A percentile compares a stretch with the other conserved stretches of the same genome.
Evolutionary conservation across 768 basidiomycete genomes (phyloP).

Genomic region (Boletellus ananiceps): DNA sequence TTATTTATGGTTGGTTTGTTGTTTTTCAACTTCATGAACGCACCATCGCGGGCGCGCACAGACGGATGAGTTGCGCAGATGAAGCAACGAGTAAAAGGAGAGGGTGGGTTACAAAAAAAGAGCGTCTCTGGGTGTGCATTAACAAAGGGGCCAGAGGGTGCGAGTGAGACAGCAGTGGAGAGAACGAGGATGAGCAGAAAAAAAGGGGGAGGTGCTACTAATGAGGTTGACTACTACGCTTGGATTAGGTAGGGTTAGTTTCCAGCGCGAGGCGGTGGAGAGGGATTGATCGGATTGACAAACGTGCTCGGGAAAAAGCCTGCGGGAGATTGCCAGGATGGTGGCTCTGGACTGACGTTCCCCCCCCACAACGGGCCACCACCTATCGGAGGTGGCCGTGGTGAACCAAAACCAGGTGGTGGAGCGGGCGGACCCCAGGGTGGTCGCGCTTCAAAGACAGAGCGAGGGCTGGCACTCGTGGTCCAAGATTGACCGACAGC

Average conservation of each 20-base stretch:
- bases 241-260: slow-evolving; percentile 25
- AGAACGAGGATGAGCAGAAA: background rate
- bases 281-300: slow-evolving; percentile 43
- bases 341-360: slow-evolving; percentile 32
- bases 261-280: slow-evolving; percentile 42
- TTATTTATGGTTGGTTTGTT: slow-evolving; percentile 31
- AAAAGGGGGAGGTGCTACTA: slow-evolving; percentile 9
- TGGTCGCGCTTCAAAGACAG: slow-evolving; percentile 36
- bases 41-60: slow-evolving; percentile 4
- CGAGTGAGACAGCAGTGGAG: too few relatives aligned
- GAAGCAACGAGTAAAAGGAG: slow-evolving; percentile 15
- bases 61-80: slow-evolving; percentile 21
- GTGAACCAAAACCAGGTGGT: slow-evolving; percentile 32
- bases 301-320: slow-evolving; percentile 47
- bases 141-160: too few relatives aligned
- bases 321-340: slow-evolving; percentile 49
- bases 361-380: slow-evolving; percentile 39
- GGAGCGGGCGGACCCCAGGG: slow-evolving; percentile 45
- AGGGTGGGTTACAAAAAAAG: slow-evolving; percentile 4
- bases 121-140: slow-evolving; percentile 8
- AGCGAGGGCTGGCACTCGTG: slow-evolving; percentile 41
- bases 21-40: slow-evolving; percentile 20
- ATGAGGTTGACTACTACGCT: slow-evolving; percentile 21
- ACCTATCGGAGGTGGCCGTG: slow-evolving; percentile 33
- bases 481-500: slow-evolving; percentile 49